These are phyloP conservation scores for Discostella stelligeroides DNA, from an alignment of 108 stramenopile genomes.

Conservation along the genomic window DNA sequence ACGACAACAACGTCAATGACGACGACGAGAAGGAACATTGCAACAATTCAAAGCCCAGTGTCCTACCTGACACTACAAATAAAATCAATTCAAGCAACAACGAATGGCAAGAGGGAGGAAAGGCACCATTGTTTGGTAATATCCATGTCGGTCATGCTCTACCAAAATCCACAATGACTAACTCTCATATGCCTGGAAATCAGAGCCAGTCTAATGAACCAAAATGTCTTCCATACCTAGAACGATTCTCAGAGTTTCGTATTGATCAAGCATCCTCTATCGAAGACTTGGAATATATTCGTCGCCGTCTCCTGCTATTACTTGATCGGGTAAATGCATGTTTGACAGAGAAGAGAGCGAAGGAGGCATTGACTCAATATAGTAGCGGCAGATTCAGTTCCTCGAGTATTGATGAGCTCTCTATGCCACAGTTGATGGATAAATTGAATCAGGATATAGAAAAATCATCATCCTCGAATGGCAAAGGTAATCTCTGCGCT, in stretches of 20 bases:
- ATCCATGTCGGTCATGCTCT: too few relatives aligned
- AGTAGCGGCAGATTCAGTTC: neutral
- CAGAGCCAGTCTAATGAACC: neutral
- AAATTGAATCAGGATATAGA: slow-evolving; percentile 14
- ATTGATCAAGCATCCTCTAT: slow-evolving; percentile 32
- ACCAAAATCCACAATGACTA: too few relatives aligned
- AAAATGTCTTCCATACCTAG: slow-evolving; percentile 6
- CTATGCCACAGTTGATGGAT: slow-evolving; percentile 16
- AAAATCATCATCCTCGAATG: slow-evolving; percentile 1
- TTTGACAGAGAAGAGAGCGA: slow-evolving; percentile 28
- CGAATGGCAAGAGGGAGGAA: too few relatives aligned
- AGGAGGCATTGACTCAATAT: slow-evolving; percentile 26
- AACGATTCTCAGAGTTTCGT: slow-evolving; percentile 40
- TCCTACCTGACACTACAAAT: too few relatives aligned
- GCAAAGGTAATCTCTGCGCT: neutral
- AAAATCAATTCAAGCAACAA: too few relatives aligned
- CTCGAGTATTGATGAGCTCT: slow-evolving; percentile 7
- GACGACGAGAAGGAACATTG: too few relatives aligned
- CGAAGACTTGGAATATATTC: slow-evolving; percentile 36
- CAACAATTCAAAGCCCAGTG: too few relatives aligned
- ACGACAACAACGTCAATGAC: too few relatives aligned
- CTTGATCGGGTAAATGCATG: slow-evolving; percentile 26
- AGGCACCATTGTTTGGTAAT: too few relatives aligned
- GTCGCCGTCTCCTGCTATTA: slow-evolving; percentile 32
- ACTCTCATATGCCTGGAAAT: neutral